phyloP scores from a whole-genome alignment of 2,329 filamentous ascomycete species.

The Fusarium tricinctum region DNA sequence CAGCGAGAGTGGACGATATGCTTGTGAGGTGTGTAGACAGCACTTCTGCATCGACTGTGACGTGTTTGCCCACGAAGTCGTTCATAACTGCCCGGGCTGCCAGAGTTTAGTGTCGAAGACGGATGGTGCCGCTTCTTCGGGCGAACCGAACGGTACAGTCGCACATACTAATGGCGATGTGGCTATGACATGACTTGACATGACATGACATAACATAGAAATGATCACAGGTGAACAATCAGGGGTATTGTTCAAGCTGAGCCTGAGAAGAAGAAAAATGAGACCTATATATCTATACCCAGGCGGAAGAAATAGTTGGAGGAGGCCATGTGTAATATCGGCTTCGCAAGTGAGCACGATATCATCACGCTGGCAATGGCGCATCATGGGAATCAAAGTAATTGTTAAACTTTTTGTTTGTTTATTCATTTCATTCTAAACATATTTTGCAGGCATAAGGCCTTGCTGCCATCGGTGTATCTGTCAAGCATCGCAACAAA shows the following conservation, averaged over 20 bases:
- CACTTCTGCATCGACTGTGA: conserved; percentile 99
- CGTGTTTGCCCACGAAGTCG: conserved; percentile 91
- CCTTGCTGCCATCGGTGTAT: conserved; percentile 20
- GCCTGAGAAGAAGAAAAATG: not conserved
- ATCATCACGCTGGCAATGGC: conserved; percentile 24
- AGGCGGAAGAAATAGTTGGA: conserved; percentile 28
- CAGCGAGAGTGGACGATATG: conserved; percentile 89
- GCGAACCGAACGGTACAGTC: conserved; percentile 51
- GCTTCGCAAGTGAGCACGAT: conserved; percentile 22
- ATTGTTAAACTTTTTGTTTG: conserved; percentile 14
- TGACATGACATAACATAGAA: conserved; percentile 31
- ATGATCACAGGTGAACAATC: not conserved
- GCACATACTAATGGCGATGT: conserved; percentile 59
- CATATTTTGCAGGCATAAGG: conserved; percentile 2
- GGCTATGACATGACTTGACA: conserved; percentile 54
- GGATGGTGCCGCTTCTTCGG: conserved; percentile 33
- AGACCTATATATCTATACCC: conserved; percentile 29
- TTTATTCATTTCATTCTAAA: conserved; percentile 22
- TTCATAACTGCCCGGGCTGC: conserved; percentile 97
- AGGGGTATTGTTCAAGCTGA: not conserved
- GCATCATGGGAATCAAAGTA: conserved; percentile 18
- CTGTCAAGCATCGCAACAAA: conserved; percentile 25
- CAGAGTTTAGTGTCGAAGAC: conserved; percentile 62
- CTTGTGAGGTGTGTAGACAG: conserved; percentile 85
- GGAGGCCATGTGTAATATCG: conserved; percentile 21